These are phyloP conservation scores for Capsicum baccatum DNA, from an alignment of 257 asterid species.

Conservation along the genomic window DNA sequence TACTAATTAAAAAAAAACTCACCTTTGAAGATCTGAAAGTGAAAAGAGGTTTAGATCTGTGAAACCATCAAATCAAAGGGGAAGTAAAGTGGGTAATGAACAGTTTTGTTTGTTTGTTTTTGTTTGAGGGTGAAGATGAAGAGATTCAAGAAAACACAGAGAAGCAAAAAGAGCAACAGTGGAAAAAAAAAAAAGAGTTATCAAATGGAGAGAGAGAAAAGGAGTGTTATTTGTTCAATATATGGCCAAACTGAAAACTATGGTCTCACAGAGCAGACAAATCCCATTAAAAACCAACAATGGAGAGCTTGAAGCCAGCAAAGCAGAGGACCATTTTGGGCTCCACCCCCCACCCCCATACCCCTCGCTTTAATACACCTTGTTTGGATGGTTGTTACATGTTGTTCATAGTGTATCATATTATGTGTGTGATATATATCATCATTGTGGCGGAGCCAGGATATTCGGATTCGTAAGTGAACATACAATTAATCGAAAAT, in stretches of 20 bases:
- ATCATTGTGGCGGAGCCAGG: too few species aligned
- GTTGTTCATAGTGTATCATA: background rate
- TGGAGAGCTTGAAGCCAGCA: constrained; percentile 81
- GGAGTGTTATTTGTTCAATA: constrained; percentile 47
- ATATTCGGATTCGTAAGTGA: too few species aligned
- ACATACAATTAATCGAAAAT: too few species aligned
- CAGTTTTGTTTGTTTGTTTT: constrained; percentile 25
- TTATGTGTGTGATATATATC: background rate
- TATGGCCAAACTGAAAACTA: constrained; percentile 56
- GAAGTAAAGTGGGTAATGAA: constrained; percentile 18
- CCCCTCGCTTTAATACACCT: background rate
- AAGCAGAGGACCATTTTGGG: constrained; percentile 76
- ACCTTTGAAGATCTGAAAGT: constrained; percentile 73
- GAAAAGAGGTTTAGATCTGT: constrained; percentile 61
- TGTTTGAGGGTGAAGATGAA: constrained; percentile 40
- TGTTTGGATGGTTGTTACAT: background rate
- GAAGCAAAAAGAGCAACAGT: constrained; percentile 21
- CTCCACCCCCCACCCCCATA: constrained; percentile 43
- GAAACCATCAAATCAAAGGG: constrained; percentile 59
- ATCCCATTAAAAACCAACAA: constrained; percentile 84
- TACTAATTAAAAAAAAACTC: constrained; percentile 21
- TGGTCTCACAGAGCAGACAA: constrained; percentile 72
- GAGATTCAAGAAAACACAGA: constrained; percentile 36
- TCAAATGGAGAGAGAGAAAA: constrained; percentile 25
- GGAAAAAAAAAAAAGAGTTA: background rate